Evolutionary conservation across 495 filamentous ascomycete species (phyloP), one percentile per base, ranked within the genome.

Genomic region (Hyaloscypha variabilis): DNA sequence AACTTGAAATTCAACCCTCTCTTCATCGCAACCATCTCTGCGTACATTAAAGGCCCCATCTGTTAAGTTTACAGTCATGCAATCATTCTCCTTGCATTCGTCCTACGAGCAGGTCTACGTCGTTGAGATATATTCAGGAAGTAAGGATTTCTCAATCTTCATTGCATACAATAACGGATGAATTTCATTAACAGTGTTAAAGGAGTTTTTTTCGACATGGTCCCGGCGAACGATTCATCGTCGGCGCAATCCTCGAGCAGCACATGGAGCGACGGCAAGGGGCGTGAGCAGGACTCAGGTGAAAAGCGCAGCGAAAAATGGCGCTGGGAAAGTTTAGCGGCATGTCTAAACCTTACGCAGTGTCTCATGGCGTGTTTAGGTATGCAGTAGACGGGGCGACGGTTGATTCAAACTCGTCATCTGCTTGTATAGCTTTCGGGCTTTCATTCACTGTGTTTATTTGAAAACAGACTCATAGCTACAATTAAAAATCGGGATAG

Each of bases 311-410:
- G 50, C 21, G 21, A 23, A 10, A 53, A 10, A 53, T 53, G 50
- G 50, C 14, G 50, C 50, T 53, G 50, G 50, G 50, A 53, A 8
- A 53, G 10, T 53, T 23, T 53, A 6, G 8, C 50, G 25, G 50
- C 50, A 23, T 53, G 50, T 53, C 50, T 53, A 13, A 53, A 53
- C 21, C 50, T 53, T 53, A n/a, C 50, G 50, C 50, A 53, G 50
- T 53, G 10, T 53, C 21, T 53, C 14, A 53, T 53, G 21, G 25
- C 25, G 50, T 53, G 8, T 23, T 53, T 53, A 13, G 50, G 50
- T 23, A 23, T 13, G 50, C 10, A 10, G 50, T 53, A 53, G 19
- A 46, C 39, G 39, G 39, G 39, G 19, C 39, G 39, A 23, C 25
- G 50, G 21, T 8, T 11, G 50, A 53, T 53, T 10, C 21, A 53